A percentile compares a stretch with the other conserved stretches of the same genome.
Conservation (phyloP, 1,284 basidiomycete species). For the Porodaedalea pini region DNA sequence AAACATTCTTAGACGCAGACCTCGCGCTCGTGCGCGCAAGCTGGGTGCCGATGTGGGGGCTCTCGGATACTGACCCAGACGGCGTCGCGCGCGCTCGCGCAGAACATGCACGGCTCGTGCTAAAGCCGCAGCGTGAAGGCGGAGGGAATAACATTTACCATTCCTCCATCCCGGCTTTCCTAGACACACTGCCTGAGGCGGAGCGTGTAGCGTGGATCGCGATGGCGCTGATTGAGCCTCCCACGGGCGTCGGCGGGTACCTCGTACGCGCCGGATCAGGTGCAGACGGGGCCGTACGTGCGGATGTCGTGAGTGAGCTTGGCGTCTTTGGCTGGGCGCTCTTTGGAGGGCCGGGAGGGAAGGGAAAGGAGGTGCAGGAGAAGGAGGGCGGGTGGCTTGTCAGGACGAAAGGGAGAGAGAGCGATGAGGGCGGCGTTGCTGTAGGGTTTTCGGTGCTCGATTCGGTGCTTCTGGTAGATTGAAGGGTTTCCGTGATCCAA, state of each 20-base stretch:
- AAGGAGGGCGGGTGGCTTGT: slow-evolving; percentile 81
- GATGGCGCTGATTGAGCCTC: slow-evolving; percentile 87
- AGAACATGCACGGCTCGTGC: slow-evolving; percentile 61
- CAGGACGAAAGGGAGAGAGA: slow-evolving; percentile 89
- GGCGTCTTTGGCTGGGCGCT: slow-evolving; percentile 90
- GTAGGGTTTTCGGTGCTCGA: slow-evolving; percentile 89
- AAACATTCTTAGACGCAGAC: slow-evolving; percentile 36
- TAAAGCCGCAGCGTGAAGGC: slow-evolving; percentile 96
- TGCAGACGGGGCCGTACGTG: slow-evolving; percentile 39
- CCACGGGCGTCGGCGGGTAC: slow-evolving; percentile 62
- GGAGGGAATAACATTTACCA: slow-evolving; percentile 98
- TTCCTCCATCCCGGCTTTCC: slow-evolving; percentile 73
- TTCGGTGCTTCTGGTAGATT: slow-evolving; percentile 69
- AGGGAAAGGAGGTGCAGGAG: slow-evolving; percentile 38
- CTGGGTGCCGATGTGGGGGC: slow-evolving; percentile 81
- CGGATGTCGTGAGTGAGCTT: slow-evolving; percentile 85
- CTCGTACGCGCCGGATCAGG: slow-evolving; percentile 60
- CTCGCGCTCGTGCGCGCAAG: slow-evolving; percentile 56
- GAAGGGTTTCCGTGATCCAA: too few relatives aligned
- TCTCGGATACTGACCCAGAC: slow-evolving; percentile 42
- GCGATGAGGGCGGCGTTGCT: slow-evolving; percentile 92
- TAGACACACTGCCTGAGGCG: slow-evolving; percentile 53
- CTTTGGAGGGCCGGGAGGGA: slow-evolving; percentile 47
- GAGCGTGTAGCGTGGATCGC: slow-evolving; percentile 86
- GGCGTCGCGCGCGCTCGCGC: slow-evolving; percentile 55